Evolutionary conservation across 2,329 filamentous ascomycete species (phyloP), one percentile per base, ranked within the genome.

Genomic region (Beauveria pseudobassiana): DNA sequence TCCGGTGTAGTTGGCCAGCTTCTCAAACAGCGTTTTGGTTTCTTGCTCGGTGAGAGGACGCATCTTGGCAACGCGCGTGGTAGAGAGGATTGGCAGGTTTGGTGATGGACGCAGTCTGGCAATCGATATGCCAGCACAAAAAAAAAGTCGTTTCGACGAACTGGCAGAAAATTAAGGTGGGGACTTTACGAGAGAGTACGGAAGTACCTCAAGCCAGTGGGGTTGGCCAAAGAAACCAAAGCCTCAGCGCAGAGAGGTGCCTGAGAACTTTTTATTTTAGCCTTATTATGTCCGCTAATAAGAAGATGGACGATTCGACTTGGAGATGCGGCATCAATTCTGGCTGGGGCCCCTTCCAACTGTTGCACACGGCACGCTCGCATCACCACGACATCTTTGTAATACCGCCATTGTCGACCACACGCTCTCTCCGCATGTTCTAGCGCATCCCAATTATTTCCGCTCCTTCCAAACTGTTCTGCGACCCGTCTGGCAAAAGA

Each of bases 1-100:
- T 67, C 93, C 92, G 26, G 90, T 95, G 80, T 98, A 99, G 75
- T 92, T 90, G 63, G 95, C 95, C 46, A 99, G 86, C 80, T 98
- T 96, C 68, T 88, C 85, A 76, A 97, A 96, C 69, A 97, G 86
- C 1, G 89, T 90, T 74, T 90, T 86, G 63, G 87, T 90, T 77
- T 92, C 89, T 71, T 80, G 76, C 74, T 91, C 91, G 62, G 91
- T 95, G 67, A 96, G 85, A 58, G 88, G 85, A 61, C 91, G 85
- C 91, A 96, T 96, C 52, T 69, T 84, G 68, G 43, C 42, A 59
- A 26, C 10, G 28, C n/a, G 20, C 20, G 43, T 34, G 26, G 18
- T 22, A 54, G 59, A 38, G 49, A 42, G 12, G 38, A 30, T 42
- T 24, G 20, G 38, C 22, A 28, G 28, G 40, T 20, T 48, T 62